Evolutionary conservation across 208 protist genomes (phyloP).

Genomic region (Wallacemonas sp.): DNA sequence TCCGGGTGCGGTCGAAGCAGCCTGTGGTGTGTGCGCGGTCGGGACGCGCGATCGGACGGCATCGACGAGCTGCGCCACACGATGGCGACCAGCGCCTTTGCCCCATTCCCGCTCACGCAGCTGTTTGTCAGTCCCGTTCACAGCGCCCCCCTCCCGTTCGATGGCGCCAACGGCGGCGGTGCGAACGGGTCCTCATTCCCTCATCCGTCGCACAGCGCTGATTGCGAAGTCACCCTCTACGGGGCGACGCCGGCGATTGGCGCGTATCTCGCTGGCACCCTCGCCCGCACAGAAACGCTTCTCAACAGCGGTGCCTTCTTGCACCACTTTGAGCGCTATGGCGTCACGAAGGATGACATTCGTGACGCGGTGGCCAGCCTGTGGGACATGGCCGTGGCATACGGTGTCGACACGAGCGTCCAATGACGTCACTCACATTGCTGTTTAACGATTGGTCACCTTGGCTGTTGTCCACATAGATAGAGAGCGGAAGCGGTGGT

Average conservation of each 20-base stretch:
- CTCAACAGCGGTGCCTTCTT: conserved; percentile 60
- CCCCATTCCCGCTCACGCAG: conserved; percentile 39
- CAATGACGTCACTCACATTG: no score
- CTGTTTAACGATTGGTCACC: no score
- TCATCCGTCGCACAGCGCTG: no score
- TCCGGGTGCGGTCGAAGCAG: conserved; percentile 31
- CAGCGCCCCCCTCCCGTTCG: no score
- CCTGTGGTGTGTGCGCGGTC: conserved; percentile 66
- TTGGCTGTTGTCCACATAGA: no score
- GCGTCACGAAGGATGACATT: conserved; percentile 51
- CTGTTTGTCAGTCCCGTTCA: conserved; percentile 44
- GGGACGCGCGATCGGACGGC: conserved; percentile 31
- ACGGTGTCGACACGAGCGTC: no score
- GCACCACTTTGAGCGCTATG: conserved; percentile 75
- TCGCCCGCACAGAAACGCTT: conserved; percentile 44
- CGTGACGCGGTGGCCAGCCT: conserved; percentile 37
- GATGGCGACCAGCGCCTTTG: conserved; percentile 16
- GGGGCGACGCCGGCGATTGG: conserved; percentile 49
- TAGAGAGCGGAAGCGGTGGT: no score
- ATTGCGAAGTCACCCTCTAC: conserved; percentile 54
- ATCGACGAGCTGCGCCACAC: conserved; percentile 50
- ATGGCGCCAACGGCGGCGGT: no score
- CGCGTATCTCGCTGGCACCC: conserved; percentile 26
- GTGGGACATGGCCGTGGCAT: conserved; percentile 67
- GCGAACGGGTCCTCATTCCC: no score